Base-by-base conservation (phyloP, 176 grass and related monocot species). In the Oryza rufipogon region DNA sequence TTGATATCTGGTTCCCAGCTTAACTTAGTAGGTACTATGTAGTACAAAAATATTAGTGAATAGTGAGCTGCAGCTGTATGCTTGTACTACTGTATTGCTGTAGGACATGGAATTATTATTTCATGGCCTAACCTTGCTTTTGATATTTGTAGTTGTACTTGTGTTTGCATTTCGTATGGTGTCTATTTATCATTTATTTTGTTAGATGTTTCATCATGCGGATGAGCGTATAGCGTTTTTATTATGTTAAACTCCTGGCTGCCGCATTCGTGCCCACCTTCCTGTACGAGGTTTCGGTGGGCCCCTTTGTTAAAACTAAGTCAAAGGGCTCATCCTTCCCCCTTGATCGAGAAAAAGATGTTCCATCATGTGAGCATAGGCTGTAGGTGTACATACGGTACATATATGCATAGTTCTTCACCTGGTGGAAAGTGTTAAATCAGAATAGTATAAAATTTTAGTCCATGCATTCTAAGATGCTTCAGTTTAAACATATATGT, bases 111-210 rank as follows among this genome's bases (percentile, higher is more conserved):
- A 67, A 56, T 65, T 65, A 41, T 3, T 87, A 20, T 82, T 71
- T 83, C 77, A 44, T 71, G 15, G 64, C 26, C 28, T 51, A 28
- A 9, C 15, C 66, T 6, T 73, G 56, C 61, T 66, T 42, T 11
- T 64, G 66, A 9, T 32, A 12, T 83, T 88, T 66, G 34, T 47
- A 70, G 66, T 69, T 12, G 44, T 83, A 33, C 73, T 79, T 67
- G 33, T 51, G 9, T 78, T 51, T 54, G 66, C 20, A 52, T 30
- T 6, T 7, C 26, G 4, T 71, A 64, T 83, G 44, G 23, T 39
- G 39, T 65, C 82, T 83, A 19, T 56, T 58, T 58, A 20, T 58
- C 54, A 58, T 58, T 20, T n/a, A 58, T 58, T n/a, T 58, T 58
- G 19, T 58, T 58, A n/a, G 19, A 64, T 83, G 14, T 11, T 19